phyloP scores from a whole-genome alignment of 2,329 filamentous ascomycete species.

The Metarhizium guizhouense region DNA sequence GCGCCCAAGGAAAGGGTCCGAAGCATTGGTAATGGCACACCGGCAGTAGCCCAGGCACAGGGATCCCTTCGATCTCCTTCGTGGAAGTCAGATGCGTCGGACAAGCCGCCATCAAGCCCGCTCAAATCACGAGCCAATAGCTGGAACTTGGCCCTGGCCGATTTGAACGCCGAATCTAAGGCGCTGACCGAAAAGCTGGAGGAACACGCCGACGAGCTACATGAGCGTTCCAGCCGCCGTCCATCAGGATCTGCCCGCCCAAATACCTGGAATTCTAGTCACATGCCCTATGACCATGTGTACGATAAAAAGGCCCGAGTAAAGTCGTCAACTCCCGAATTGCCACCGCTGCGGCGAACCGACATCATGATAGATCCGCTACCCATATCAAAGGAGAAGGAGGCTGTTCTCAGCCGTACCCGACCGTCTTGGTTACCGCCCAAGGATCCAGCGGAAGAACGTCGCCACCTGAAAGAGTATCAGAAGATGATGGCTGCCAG shows the following conservation, averaged over 20 bases:
- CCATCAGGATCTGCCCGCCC: constrained; percentile 23
- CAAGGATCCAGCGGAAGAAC: constrained; percentile 85
- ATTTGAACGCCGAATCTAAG: constrained; percentile 64
- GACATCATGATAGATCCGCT: constrained; percentile 80
- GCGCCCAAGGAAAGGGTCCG: constrained; percentile 40
- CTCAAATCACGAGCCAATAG: constrained; percentile 55
- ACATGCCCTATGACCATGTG: constrained; percentile 20
- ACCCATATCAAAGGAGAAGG: constrained; percentile 78
- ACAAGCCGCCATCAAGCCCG: constrained; percentile 29
- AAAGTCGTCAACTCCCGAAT: constrained; percentile 59
- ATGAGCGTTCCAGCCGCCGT: constrained; percentile 25
- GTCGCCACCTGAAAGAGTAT: constrained; percentile 76
- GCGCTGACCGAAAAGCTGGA: constrained; percentile 73
- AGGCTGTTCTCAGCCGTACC: constrained; percentile 71
- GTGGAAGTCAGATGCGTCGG: constrained; percentile 39
- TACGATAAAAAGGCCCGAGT: constrained; percentile 43
- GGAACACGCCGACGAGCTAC: constrained; percentile 59
- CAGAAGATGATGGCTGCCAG: constrained; percentile 70
- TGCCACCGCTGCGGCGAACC: constrained; percentile 60
- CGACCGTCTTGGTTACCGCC: constrained; percentile 78
- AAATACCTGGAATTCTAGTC: constrained; percentile 30
- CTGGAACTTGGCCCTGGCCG: constrained; percentile 62
- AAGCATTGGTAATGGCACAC: constrained; percentile 56
- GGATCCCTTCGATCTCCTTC: constrained; percentile 50
- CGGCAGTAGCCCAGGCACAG: constrained; percentile 47